Conservation (phyloP, 2,329 filamentous ascomycete genomes). For the Septoria petroselini region DNA sequence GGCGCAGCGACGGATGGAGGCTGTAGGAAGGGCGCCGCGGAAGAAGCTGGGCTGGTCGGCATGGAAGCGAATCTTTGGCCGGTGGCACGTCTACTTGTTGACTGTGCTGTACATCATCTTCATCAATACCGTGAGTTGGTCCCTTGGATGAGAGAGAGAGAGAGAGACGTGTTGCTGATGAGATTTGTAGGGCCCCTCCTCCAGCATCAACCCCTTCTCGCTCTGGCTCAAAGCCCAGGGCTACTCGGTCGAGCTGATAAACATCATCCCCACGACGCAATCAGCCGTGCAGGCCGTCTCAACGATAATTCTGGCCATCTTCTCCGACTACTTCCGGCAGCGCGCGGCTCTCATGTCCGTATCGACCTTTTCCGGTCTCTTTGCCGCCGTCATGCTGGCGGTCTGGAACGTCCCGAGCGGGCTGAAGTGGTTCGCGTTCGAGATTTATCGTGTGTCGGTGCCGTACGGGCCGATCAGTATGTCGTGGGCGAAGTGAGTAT, state of each 20-base stretch:
- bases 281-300: slow-evolving; percentile 56
- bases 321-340: slow-evolving; percentile 26
- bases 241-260: slow-evolving; percentile 54
- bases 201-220: slow-evolving; percentile 26
- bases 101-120: slow-evolving; percentile 60
- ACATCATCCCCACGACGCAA: slow-evolving; percentile 53
- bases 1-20: slow-evolving; percentile 50
- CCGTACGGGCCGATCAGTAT: slow-evolving; percentile 38
- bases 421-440: slow-evolving; percentile 37
- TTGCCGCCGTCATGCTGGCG: slow-evolving; percentile 33
- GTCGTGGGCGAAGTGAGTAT: slow-evolving; percentile 45
- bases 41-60: slow-evolving; percentile 42
- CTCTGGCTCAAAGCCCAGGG: slow-evolving; percentile 40
- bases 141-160: neutral
- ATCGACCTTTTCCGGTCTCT: slow-evolving; percentile 23
- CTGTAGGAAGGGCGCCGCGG: slow-evolving; percentile 21
- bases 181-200: slow-evolving; percentile 21
- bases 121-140: slow-evolving; percentile 55
- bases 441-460: slow-evolving; percentile 34
- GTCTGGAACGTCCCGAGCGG: slow-evolving; percentile 36
- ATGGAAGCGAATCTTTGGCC: slow-evolving; percentile 54
- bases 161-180: neutral
- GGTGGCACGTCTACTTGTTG: slow-evolving; percentile 64
- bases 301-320: slow-evolving; percentile 57
- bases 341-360: slow-evolving; percentile 26